phyloP scores from a whole-genome alignment of 169 alveolate species.

The Plasmodium cynomolgi region DNA sequence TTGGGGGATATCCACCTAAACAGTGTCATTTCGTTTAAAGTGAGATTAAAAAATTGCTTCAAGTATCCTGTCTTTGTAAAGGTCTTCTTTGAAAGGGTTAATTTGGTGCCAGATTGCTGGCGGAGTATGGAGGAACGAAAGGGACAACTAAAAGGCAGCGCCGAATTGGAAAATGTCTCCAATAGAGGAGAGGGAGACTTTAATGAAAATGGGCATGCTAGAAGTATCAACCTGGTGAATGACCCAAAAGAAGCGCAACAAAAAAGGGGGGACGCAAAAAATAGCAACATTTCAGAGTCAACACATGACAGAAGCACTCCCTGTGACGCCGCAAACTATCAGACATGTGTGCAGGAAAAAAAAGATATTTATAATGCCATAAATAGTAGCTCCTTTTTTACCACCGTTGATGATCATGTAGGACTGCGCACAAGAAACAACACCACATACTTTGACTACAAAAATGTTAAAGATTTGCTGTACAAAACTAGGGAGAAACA shows the following conservation, averaged over 20 bases:
- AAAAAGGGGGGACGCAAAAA: neutral
- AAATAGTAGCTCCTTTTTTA: conserved; percentile 9
- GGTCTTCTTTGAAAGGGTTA: conserved; percentile 20
- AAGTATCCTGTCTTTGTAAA: conserved; percentile 43
- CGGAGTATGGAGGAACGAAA: neutral
- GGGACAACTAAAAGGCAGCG: neutral
- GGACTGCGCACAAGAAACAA: conserved; percentile 2
- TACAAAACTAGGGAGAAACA: neutral
- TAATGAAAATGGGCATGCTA: neutral
- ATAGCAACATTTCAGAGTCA: neutral
- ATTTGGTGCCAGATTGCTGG: neutral
- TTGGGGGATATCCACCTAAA: conserved; percentile 60
- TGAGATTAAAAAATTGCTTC: conserved; percentile 48
- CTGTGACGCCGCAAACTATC: neutral
- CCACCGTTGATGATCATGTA: neutral
- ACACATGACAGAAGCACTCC: neutral
- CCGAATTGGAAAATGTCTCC: neutral
- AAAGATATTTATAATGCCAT: conserved; percentile 15
- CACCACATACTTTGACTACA: conserved; percentile 37
- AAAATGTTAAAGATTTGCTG: conserved; percentile 33
- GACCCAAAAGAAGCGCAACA: neutral
- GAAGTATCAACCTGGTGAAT: neutral
- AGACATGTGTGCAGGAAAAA: neutral
- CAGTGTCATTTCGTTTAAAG: conserved; percentile 48
- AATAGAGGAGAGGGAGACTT: neutral